Evolutionary conservation across 495 filamentous ascomycete species (phyloP).

Genomic region (Penicillium waksmanii): DNA sequence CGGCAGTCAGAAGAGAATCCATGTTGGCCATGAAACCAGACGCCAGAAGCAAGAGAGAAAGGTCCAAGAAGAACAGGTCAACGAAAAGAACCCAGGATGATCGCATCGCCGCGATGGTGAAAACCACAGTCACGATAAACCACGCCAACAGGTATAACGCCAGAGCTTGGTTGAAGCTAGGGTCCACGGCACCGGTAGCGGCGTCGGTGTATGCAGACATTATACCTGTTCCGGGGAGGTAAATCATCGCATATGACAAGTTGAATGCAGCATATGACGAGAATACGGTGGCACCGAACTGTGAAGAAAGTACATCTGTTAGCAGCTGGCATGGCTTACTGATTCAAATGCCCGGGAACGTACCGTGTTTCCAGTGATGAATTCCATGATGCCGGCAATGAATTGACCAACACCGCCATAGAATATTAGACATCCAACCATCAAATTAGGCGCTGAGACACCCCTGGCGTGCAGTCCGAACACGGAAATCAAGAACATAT

Average conservation of each 20-base stretch:
- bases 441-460: conserved; percentile 8
- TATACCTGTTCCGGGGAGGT: conserved; percentile 14
- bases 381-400: conserved; percentile 18
- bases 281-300: conserved; percentile 18
- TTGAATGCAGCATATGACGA: conserved; percentile 17
- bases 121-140: conserved; percentile 8
- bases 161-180: conserved; percentile 8
- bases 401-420: conserved; percentile 17
- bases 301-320: conserved; percentile 2
- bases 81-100: conserved; percentile 12
- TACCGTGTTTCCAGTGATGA: conserved; percentile 17
- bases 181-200: background rate
- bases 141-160: conserved; percentile 10
- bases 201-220: conserved; percentile 2
- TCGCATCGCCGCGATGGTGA: conserved; percentile 7
- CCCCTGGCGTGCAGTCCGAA: background rate
- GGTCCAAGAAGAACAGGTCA: conserved; percentile 7
- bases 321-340: background rate
- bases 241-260: conserved; percentile 15
- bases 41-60: conserved; percentile 5
- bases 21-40: conserved; percentile 9
- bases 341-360: background rate
- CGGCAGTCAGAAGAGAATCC: background rate
- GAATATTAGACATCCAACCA: conserved; percentile 14
- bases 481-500: background rate